These are phyloP conservation scores for Rhynchospora pubera DNA, from an alignment of 176 grass and related monocot genomes.

Conservation along the genomic window DNA sequence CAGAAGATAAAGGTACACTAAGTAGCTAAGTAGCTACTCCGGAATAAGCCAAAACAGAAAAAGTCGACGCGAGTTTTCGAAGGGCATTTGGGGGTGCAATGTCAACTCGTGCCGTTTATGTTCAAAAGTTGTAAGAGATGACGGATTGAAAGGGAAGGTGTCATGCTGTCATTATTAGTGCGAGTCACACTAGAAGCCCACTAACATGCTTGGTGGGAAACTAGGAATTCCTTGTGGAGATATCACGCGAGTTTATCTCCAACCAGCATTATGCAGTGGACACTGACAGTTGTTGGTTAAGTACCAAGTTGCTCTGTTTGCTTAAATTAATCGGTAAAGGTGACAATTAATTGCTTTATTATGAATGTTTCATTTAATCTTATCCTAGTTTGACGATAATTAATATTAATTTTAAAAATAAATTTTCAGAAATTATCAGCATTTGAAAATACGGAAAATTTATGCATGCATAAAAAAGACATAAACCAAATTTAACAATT, in stretches of 20 bases:
- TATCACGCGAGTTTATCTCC: neutral
- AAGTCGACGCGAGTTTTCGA: neutral
- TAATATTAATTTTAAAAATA: too few species aligned
- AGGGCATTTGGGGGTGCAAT: neutral
- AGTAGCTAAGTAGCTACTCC: too few species aligned
- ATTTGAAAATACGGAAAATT: neutral
- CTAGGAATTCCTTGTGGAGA: neutral
- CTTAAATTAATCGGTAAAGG: too few species aligned
- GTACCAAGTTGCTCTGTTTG: neutral
- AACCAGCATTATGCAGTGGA: neutral
- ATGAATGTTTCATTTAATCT: neutral
- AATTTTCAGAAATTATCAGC: neutral
- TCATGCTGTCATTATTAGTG: neutral
- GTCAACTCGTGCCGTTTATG: neutral
- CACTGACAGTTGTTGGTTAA: neutral
- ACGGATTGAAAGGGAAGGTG: neutral
- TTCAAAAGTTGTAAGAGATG: constrained; percentile 11
- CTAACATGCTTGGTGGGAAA: neutral
- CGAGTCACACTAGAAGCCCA: neutral
- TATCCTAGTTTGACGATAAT: neutral
- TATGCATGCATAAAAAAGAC: neutral
- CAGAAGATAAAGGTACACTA: neutral
- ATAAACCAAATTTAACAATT: neutral
- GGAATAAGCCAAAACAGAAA: constrained; percentile 7
- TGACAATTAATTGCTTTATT: too few species aligned